These are phyloP conservation scores for Alopecurus myosuroides DNA, from an alignment of 176 grass and related monocot species.

Conservation along the genomic window DNA sequence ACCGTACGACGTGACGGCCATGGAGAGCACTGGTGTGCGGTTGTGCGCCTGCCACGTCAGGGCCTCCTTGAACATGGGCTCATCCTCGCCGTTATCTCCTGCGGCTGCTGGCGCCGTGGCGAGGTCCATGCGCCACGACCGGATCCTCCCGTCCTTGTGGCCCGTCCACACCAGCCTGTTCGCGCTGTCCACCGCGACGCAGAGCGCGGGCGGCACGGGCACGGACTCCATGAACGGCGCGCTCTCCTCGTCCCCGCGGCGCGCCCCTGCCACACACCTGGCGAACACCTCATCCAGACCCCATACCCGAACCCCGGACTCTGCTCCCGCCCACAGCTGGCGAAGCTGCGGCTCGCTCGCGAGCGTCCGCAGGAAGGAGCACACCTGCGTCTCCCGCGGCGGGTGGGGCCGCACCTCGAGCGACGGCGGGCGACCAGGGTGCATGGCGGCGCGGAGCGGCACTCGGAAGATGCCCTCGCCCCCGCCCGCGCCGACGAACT, in stretches of 20 bases:
- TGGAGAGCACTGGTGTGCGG: constrained; percentile 68
- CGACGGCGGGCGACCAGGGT: constrained; percentile 69
- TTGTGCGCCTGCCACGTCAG: constrained; percentile 69
- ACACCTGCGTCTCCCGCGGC: constrained; percentile 82
- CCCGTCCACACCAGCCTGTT: constrained; percentile 70
- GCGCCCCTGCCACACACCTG: constrained; percentile 11
- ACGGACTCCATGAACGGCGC: constrained; percentile 69
- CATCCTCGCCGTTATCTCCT: background rate
- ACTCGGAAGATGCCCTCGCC: constrained; percentile 64
- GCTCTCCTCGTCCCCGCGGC: constrained; percentile 67
- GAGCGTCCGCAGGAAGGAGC: constrained; percentile 72
- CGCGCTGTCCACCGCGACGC: constrained; percentile 55
- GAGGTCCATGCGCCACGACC: constrained; percentile 62
- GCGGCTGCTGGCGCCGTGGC: background rate
- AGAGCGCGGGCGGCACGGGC: constrained; percentile 52
- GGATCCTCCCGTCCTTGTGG: constrained; percentile 82
- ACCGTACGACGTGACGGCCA: constrained; percentile 73
- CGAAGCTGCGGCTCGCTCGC: constrained; percentile 33
- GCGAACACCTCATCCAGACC: constrained; percentile 42
- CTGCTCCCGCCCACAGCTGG: constrained; percentile 73
- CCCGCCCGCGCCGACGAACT: constrained; percentile 75
- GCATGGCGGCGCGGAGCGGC: constrained; percentile 59
- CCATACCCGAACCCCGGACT: constrained; percentile 77
- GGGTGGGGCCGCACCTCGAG: constrained; percentile 79
- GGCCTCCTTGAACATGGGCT: constrained; percentile 43